Evolutionary conservation across 305 asterid genomes (phyloP).

Genomic region (Fraxinus dipetala): DNA sequence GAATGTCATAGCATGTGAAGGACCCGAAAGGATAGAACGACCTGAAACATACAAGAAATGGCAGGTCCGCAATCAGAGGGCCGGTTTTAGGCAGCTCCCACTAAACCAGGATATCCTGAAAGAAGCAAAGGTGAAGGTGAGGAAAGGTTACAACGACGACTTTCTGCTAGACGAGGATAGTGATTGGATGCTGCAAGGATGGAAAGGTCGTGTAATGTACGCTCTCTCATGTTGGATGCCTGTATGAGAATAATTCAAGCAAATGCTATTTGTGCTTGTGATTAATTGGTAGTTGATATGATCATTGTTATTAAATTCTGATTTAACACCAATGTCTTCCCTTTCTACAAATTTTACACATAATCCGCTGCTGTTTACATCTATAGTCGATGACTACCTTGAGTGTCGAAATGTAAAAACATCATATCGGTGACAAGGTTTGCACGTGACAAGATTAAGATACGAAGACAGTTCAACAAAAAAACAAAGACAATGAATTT

Average conservation of each 20-base stretch:
- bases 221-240: conserved; percentile 73
- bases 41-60: conserved; percentile 76
- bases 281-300: neutral
- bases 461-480: neutral
- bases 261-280: neutral
- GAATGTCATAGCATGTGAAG: conserved; percentile 73
- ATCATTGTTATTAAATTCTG: neutral
- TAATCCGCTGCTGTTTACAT: neutral
- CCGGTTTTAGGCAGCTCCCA: conserved; percentile 50
- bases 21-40: conserved; percentile 59
- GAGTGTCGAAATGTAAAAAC: neutral
- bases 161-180: conserved; percentile 53
- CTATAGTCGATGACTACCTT: neutral
- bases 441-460: neutral
- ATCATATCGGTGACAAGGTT: neutral
- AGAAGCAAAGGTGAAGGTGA: conserved; percentile 40
- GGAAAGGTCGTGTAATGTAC: conserved; percentile 63
- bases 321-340: neutral
- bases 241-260: conserved; percentile 5
- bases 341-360: neutral
- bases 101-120: conserved; percentile 40
- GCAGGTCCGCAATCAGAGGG: conserved; percentile 53
- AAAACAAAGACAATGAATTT: neutral
- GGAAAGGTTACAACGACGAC: conserved; percentile 44
- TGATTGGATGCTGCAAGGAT: conserved; percentile 76